Base-by-base conservation (phyloP, 306 rosid species). In the Glycine latifolia region DNA sequence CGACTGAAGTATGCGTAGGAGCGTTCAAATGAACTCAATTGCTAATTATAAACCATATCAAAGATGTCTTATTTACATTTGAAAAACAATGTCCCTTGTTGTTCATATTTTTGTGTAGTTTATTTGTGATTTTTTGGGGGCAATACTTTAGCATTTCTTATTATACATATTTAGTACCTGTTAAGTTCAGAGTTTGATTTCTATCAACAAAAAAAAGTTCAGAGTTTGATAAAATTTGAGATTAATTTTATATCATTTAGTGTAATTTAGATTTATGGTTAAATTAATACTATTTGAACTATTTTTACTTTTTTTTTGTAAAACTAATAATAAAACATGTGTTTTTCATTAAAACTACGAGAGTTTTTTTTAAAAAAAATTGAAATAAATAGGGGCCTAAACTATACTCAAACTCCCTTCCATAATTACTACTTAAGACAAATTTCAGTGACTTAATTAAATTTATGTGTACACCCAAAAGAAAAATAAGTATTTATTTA, bases 1-100 rank as follows among this genome's bases (percentile, higher is more conserved):
- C 3, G 20, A 37, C 16, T 13, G 49, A 7, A 6, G 63, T 49
- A 3, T 8, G 12, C 44, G 7, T 26, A 48, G 44, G 59, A 39
- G 58, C 76, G 8, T 71, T 48, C 76, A 31, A 2, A n/a, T 35
- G 66, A 31, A 53, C 37, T 53, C 37, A n/a, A 73, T 44, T 39
- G 53, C 39, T 6, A 55, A 39, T 50, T 5, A 37, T 54, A 73
- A 54, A 48, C 50, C 37, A 73, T 15, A 39, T 54, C 67, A 39
- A 73, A 12, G 7, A 54, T 54, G 12, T 53, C 59, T 14, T 53
- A 53, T 14, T 53, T 53, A 53, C 17, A 5, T 53, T 53, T 6
- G 1, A 12, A 52, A 53, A 13, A 52, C 0, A 12, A 12, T 15
- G 78, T 54, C 15, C 8, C 12, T 17, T 48, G 43, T 70, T 49